Percentiles rank a stretch among this genome's conserved stretches.
Conservation (phyloP, 768 basidiomycete genomes). For the Coprinellus micaceus region DNA sequence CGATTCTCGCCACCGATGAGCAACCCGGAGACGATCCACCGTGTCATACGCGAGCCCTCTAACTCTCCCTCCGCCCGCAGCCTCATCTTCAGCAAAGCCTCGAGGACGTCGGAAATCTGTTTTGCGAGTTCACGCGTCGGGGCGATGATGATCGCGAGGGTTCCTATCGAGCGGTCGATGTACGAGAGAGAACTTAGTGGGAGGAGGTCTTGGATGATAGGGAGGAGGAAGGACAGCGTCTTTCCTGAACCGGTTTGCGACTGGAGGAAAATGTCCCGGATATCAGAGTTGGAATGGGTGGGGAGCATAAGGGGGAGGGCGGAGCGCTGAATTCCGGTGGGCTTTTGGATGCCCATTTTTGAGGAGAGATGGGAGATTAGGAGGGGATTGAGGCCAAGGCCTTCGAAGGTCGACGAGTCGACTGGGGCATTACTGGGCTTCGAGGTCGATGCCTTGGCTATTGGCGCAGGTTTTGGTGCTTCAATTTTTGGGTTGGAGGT, state of each 20-base stretch:
- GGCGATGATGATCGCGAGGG: conserved; percentile 89
- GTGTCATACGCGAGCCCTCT: conserved; percentile 53
- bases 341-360: conserved; percentile 81
- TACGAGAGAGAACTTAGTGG: conserved; percentile 86
- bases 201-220: conserved; percentile 91
- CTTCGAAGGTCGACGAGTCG: conserved; percentile 74
- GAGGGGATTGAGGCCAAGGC: conserved; percentile 80
- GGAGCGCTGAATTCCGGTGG: conserved; percentile 87
- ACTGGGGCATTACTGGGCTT: conserved; percentile 84
- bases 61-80: conserved; percentile 55
- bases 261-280: conserved; percentile 86
- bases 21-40: conserved; percentile 92
- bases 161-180: conserved; percentile 93
- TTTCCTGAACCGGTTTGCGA: conserved; percentile 98
- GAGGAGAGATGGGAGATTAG: conserved; percentile 69
- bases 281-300: conserved; percentile 29
- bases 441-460: conserved; percentile 21
- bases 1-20: conserved; percentile 93
- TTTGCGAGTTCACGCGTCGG: conserved; percentile 95
- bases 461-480: conserved; percentile 26
- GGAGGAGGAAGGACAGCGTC: conserved; percentile 88
- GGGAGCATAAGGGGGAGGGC: conserved; percentile 55
- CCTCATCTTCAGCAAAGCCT: conserved; percentile 72
- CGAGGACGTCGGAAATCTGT: conserved; percentile 95
- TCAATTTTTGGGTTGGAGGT: conserved; percentile 74